Base-by-base conservation (phyloP, 306 rosid species). In the Argentina anserina region DNA sequence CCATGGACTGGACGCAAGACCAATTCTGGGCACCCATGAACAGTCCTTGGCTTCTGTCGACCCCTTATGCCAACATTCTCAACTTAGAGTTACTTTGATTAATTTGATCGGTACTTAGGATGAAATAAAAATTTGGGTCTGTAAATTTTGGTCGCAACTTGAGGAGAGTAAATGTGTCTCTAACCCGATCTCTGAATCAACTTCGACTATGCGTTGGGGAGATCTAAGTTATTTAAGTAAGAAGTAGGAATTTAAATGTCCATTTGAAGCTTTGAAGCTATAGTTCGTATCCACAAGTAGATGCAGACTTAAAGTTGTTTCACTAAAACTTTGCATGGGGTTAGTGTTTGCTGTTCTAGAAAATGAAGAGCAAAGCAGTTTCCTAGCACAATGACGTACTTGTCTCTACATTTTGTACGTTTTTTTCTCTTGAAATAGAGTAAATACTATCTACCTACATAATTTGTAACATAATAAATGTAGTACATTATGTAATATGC, bases 1-100 rank as follows among this genome's bases (percentile, higher is more conserved):
- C 20, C 79, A 31, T 83, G 50, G 97, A 90, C 26, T 94, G 99
- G 96, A 77, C 84, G 43, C 96, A 91, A 75, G 99, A 94, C 77
- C 69, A 76, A 6, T 78, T 79, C 69, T 94, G 95, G 94, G 74
- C 92, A 37, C 92, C 88, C 9, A 59, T 91, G 55, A 86, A 77
- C 33, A 91, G 99, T 25, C 99, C 99, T 2, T 91, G 96, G 99
- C 83, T 90, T 1, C 63, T 87, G 29, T 9, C 59, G 67, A 88
- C 92, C 77, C 84, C 96, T 31, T 78, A 68, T 67, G 76, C 94
- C 71, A 85, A 81, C 76, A 65, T 91, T 70, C 75, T 88, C 2
- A 94, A 91, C 69, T 85, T 87, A 65, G 84, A 78, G 55, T 50
- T 70, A 17, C 61, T 15, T 17, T 59, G 65, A 59, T 60, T 15